Base-by-base conservation (phyloP, 495 filamentous ascomycete genomes). In the Aspergillus bertholletiae region DNA sequence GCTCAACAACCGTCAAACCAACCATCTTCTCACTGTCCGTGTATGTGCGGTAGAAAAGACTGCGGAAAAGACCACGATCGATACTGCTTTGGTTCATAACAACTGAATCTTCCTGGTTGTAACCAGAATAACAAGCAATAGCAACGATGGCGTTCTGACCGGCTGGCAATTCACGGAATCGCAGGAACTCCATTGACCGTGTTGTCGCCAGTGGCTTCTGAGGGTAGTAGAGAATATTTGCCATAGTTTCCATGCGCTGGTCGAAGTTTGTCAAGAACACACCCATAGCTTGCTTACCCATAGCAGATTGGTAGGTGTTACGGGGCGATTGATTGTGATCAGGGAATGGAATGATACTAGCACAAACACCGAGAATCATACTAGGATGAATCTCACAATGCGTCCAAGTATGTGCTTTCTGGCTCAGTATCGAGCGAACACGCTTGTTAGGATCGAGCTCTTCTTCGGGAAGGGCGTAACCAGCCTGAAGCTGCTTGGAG, bases 211-310 rank as follows among this genome's bases (percentile, higher is more conserved):
- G 77, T 3, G 94, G 94, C 65, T 99, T 99, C 74, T 99, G 94
- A 0, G 94, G 94, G 64, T 99, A 99, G 69, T 97, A 97, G 11
- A 99, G 86, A 65, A 97, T 95, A 62, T 99, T 97, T 45, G 90
- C 88, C 94, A 99, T 97, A 15, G 94, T 99, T 62, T 99, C 94
- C 94, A 97, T 97, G 51, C 94, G 90, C 54, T 92, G 85, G 22
- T 87, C 82, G 65, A 92, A 97, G 65, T 97, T 99, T 12, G 95
- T 97, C 32, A 97, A 81, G 78, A 96, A 96, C 53, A 97, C 90
- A 63, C 94, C 94, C 95, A 99, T 99, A 46, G 94, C 94, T 80
- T 99, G 94, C 75, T 99, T 99, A 74, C 94, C 94, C 94, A 99
- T 99, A 64, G 94, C 94, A 61, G 94, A 96, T 66, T 99, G 95